Conservation (phyloP, 495 filamentous ascomycete species). For the Jackrogersella minutella region DNA sequence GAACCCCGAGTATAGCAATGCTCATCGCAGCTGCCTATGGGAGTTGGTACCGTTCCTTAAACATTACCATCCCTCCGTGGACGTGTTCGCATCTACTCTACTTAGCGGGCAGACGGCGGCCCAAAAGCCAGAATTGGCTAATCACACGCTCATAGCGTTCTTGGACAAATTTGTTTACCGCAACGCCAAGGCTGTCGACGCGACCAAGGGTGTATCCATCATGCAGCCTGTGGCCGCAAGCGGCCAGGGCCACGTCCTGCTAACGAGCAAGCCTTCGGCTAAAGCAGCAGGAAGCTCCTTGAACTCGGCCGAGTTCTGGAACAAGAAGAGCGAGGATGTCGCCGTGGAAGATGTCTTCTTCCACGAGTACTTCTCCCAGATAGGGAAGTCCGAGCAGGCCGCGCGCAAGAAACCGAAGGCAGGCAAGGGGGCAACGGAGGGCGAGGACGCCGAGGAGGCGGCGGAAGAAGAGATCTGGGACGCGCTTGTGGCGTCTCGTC, state of each 20-base stretch:
- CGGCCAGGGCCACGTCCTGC: conserved; percentile 68
- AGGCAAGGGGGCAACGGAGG: conserved; percentile 49
- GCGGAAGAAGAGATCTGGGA: conserved; percentile 89
- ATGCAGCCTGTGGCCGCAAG: conserved; percentile 89
- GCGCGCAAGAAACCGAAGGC: conserved; percentile 67
- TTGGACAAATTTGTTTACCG: conserved; percentile 96
- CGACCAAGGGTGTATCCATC: conserved; percentile 78
- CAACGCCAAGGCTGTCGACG: conserved; percentile 75
- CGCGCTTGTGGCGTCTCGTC: conserved; percentile 80
- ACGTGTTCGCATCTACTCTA: conserved; percentile 78
- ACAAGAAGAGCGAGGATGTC: conserved; percentile 83
- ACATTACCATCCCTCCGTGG: conserved; percentile 96
- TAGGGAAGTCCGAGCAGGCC: conserved; percentile 67
- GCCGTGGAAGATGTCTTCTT: conserved; percentile 95
- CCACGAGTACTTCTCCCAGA: conserved; percentile 89
- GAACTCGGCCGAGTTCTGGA: conserved; percentile 93
- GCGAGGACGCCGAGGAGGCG: conserved; percentile 61
- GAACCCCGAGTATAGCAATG: conserved; percentile 89
- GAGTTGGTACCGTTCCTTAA: conserved; percentile 80
- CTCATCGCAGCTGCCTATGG: conserved; percentile 90
- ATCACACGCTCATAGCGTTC: conserved; percentile 92
- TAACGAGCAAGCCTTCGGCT: conserved; percentile 61
- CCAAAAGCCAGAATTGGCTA: conserved; percentile 85
- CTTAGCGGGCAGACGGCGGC: conserved; percentile 71
- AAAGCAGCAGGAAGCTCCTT: conserved; percentile 63